phyloP scores from a whole-genome alignment of 768 basidiomycete genomes.

The Kwoniella europaea region DNA sequence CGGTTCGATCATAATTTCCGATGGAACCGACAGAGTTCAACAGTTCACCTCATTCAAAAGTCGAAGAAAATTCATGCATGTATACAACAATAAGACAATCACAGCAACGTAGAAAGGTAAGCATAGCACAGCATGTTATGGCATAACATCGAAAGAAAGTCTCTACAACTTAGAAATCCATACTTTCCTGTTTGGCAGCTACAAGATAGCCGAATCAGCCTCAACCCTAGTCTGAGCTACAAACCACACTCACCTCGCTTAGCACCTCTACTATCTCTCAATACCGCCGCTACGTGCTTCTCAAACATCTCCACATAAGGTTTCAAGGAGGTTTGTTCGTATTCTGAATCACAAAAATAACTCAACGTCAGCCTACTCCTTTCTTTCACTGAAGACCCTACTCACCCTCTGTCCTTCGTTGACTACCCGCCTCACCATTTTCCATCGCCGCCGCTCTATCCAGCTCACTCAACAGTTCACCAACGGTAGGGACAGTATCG shows the following conservation, averaged over 20 bases:
- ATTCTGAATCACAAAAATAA: constrained; percentile 62
- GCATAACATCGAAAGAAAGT: background rate
- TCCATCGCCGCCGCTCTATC: constrained; percentile 60
- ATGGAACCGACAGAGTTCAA: too few relatives aligned
- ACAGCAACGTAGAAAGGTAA: background rate
- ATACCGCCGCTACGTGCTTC: constrained; percentile 64
- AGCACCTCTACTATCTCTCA: constrained; percentile 53
- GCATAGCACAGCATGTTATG: too few relatives aligned
- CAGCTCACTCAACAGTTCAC: constrained; percentile 79
- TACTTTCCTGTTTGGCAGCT: constrained; percentile 38
- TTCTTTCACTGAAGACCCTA: background rate
- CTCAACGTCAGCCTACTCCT: background rate
- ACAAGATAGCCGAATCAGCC: background rate
- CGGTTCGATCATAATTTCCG: too few relatives aligned
- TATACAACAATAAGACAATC: background rate
- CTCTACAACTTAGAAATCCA: constrained; percentile 29
- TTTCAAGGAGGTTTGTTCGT: constrained; percentile 83
- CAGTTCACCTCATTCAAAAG: too few relatives aligned
- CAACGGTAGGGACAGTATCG: constrained; percentile 80
- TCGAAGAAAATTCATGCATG: background rate
- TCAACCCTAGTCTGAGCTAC: background rate
- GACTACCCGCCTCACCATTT: constrained; percentile 14
- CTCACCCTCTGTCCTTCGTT: constrained; percentile 40
- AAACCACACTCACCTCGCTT: constrained; percentile 52
- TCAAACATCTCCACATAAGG: constrained; percentile 91